Base-by-base conservation (phyloP, 371 early-diverging fungal genomes). In the Mortierella sp. region DNA sequence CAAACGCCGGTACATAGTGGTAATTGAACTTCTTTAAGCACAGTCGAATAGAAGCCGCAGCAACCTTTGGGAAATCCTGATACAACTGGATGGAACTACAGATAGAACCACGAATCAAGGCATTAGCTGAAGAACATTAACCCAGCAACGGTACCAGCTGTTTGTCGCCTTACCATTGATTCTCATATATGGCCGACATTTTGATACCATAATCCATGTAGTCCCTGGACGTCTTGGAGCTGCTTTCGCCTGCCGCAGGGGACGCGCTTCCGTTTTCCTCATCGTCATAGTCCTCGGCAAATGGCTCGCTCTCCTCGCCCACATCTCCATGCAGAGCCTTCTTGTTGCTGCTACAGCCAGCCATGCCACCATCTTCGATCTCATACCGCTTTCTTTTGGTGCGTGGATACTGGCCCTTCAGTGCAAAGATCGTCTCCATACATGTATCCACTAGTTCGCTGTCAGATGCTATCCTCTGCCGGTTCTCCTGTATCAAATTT, bases 1-100 rank as follows among this genome's bases (percentile, higher is more conserved):
- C 63, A 51, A 71, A 76, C 1, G 78, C 49, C 5, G 79, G 79
- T 3, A 29, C 63, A 40, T 76, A 79, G 14, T 74, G 79, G 21
- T 25, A 65, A 2, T 27, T 19, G 51, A 50, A 57, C 45, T 43
- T 49, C 9, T 43, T 29, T n/a, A 79, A 44, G 21, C 65, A 65
- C 14, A 55, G 24, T 13, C 59, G 51, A 37, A 79, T 79, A 7
- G 71, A 60, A 1, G 31, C 17, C 1, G 62, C 52, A 1, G 78
- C 29, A 17, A 72, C 22, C 44, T 37, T 48, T 8, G 73, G 79
- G 14, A 78, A 78, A 41, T 78, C 79, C 19, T 67, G 79, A n/a
- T 45, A 68, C 22, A 78, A 12, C 21, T 68, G 79, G 4, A 21
- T 48, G 6, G 63, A 57, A 24, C 79, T 78, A 48, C 16, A 31